phyloP scores from a whole-genome alignment of 192 early-diverging fungal genomes.

The Phycomyces nitens region DNA sequence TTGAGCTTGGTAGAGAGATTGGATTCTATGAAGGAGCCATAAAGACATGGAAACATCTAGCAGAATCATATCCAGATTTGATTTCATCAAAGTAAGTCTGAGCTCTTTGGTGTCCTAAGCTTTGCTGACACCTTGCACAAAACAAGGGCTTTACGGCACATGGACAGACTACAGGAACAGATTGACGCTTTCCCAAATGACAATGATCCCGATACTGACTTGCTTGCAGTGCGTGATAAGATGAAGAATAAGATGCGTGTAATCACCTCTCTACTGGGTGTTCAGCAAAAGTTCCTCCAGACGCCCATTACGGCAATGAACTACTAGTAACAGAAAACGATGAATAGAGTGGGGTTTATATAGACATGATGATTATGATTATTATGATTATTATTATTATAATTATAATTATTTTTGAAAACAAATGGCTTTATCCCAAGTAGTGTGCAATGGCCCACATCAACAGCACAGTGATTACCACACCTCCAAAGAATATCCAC shows the following conservation, averaged over 20 bases:
- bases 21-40: conserved; percentile 53
- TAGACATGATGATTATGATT: background rate
- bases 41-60: conserved; percentile 42
- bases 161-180: conserved; percentile 37
- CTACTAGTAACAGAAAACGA: conserved; percentile 13
- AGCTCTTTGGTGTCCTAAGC: too few species aligned
- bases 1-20: conserved; percentile 51
- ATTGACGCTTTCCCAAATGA: conserved; percentile 45
- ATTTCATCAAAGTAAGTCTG: conserved; percentile 42
- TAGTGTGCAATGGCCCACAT: conserved; percentile 57
- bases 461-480: conserved; percentile 43
- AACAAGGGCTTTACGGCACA: conserved; percentile 44
- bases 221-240: conserved; percentile 45
- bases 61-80: conserved; percentile 25
- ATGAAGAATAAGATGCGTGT: conserved; percentile 54
- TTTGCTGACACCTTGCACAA: too few species aligned
- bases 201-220: conserved; percentile 47
- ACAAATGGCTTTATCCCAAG: conserved; percentile 32
- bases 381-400: background rate
- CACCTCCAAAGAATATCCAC: conserved; percentile 58
- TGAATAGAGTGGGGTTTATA: background rate
- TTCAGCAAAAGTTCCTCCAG: conserved; percentile 29
- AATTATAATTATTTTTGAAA: background rate
- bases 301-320: conserved; percentile 18
- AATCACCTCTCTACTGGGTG: conserved; percentile 40